Conservation (phyloP, 23 red algal genomes). For the Gracilariopsis chorda region DNA sequence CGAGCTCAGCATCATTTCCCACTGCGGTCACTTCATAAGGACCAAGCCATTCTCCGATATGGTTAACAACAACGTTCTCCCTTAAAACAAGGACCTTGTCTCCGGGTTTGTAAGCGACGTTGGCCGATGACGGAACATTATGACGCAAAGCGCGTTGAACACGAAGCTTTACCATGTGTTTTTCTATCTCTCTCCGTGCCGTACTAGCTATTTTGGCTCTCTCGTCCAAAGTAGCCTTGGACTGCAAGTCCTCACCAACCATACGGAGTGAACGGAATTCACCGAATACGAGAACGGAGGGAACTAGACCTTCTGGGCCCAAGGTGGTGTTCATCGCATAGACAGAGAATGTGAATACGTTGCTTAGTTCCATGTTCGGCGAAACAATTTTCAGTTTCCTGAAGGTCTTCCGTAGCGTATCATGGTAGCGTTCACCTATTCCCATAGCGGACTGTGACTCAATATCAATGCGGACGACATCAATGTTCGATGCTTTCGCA, state of each 20-base stretch:
- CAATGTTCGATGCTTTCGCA: background rate
- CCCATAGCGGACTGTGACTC: background rate
- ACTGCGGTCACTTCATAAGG: background rate
- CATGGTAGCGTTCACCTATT: background rate
- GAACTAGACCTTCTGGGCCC: background rate
- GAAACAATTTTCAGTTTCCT: background rate
- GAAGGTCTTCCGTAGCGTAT: background rate
- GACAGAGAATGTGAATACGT: background rate
- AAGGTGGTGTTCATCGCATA: background rate
- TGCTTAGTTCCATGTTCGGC: background rate
- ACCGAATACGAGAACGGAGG: constrained; percentile 10
- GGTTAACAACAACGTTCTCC: background rate
- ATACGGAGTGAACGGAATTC: background rate
- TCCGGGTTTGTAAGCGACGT: background rate
- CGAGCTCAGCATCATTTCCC: background rate
- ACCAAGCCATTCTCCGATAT: background rate
- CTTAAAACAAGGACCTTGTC: background rate
- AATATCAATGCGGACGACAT: background rate
- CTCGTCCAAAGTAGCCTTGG: background rate
- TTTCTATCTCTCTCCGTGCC: background rate
- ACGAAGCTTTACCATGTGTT: background rate
- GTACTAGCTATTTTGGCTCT: background rate
- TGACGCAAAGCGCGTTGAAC: background rate
- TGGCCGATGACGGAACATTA: background rate
- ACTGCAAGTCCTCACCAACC: background rate